These are phyloP conservation scores for Oleoguttula mirabilis DNA, from an alignment of 495 filamentous ascomycete species.

Conservation along the genomic window DNA sequence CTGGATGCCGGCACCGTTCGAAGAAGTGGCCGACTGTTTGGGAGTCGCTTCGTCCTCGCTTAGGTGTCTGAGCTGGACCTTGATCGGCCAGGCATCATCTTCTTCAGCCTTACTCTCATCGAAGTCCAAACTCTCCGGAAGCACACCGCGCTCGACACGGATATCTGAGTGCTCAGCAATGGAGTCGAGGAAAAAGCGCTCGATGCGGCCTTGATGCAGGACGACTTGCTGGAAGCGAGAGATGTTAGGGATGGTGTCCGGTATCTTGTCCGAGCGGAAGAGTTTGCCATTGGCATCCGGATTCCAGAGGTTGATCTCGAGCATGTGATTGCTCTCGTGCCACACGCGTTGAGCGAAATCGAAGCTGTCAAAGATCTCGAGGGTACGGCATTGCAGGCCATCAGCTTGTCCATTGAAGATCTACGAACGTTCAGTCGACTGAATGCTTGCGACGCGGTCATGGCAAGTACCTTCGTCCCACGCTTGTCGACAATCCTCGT, in stretches of 20 bases:
- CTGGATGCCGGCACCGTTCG: slow-evolving; percentile 15
- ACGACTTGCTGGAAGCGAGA: slow-evolving; percentile 33
- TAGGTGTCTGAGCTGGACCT: slow-evolving; percentile 20
- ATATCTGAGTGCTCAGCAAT: slow-evolving; percentile 9
- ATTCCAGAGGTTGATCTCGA: slow-evolving; percentile 32
- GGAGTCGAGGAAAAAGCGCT: slow-evolving; percentile 28
- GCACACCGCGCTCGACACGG: slow-evolving; percentile 23
- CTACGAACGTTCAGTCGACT: no score
- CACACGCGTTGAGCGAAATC: slow-evolving; percentile 35
- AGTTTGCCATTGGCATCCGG: slow-evolving; percentile 39
- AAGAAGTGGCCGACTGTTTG: slow-evolving; percentile 26
- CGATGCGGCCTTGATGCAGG: slow-evolving; percentile 31
- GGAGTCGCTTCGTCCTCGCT: slow-evolving; percentile 29
- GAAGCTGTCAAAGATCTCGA: slow-evolving; percentile 57
- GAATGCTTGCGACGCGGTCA: no score
- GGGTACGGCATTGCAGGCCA: slow-evolving; percentile 44
- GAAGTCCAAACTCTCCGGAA: slow-evolving; percentile 21
- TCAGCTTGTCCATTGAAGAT: slow-evolving; percentile 50
- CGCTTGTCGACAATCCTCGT: slow-evolving; percentile 52
- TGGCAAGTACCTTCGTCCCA: slow-evolving; percentile 36
- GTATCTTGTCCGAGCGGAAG: slow-evolving; percentile 40
- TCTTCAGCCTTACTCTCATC: slow-evolving; percentile 35
- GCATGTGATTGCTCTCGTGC: slow-evolving; percentile 48
- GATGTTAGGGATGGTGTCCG: slow-evolving; percentile 40
- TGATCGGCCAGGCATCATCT: slow-evolving; percentile 40